These are phyloP conservation scores for Betula pendula DNA, from an alignment of 306 rosid species.

Conservation along the genomic window DNA sequence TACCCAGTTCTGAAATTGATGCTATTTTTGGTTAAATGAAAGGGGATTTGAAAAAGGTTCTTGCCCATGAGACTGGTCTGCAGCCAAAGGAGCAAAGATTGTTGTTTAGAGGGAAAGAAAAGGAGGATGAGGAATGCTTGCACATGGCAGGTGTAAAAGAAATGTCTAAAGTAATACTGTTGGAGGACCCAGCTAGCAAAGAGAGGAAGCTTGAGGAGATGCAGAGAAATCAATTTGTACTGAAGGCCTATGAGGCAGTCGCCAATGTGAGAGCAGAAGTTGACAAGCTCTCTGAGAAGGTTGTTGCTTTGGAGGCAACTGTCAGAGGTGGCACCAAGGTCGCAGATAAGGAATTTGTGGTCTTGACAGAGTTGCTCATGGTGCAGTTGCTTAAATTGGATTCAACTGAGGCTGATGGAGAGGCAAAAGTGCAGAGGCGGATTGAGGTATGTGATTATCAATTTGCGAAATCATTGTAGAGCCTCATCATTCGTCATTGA, in stretches of 20 bases:
- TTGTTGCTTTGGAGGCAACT: constrained; percentile 45
- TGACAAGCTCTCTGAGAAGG: constrained; percentile 69
- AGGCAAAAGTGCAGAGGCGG: constrained; percentile 62
- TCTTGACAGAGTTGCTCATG: constrained; percentile 63
- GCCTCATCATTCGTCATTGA: too few species aligned
- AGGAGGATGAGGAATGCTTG: constrained; percentile 62
- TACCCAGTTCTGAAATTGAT: constrained; percentile 25
- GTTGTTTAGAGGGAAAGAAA: constrained; percentile 65
- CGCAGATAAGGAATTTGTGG: constrained; percentile 47
- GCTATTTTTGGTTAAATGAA: constrained; percentile 25
- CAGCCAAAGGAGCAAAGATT: constrained; percentile 69
- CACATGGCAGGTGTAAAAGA: constrained; percentile 70
- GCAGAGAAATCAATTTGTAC: constrained; percentile 37
- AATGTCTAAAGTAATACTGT: constrained; percentile 56
- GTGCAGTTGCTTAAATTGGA: constrained; percentile 69
- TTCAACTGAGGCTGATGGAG: constrained; percentile 56
- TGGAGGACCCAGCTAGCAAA: constrained; percentile 76
- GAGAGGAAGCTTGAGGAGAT: constrained; percentile 61
- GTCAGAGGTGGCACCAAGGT: constrained; percentile 41
- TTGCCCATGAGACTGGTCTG: constrained; percentile 50
- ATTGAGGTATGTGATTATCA: constrained; percentile 47
- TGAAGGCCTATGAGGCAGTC: constrained; percentile 49
- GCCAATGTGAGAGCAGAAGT: constrained; percentile 48
- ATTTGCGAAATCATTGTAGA: neutral
- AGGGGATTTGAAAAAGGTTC: constrained; percentile 65